phyloP scores from a whole-genome alignment of 2,329 filamentous ascomycete genomes.

The Verticillium albo-atrum region DNA sequence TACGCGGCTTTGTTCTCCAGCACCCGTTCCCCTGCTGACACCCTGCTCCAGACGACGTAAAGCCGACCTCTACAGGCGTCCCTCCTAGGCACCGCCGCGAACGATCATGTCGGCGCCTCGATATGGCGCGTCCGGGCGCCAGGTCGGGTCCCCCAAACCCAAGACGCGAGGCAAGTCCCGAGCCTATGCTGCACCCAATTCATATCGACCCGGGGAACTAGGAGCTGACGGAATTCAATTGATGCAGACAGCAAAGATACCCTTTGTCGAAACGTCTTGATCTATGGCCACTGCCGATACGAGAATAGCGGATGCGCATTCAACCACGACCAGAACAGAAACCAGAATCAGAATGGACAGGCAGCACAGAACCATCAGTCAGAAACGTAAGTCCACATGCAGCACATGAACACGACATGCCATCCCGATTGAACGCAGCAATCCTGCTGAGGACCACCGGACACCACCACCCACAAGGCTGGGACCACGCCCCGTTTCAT shows the following conservation, averaged over 20 bases:
- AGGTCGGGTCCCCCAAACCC: slow-evolving; percentile 52
- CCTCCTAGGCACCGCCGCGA: slow-evolving; percentile 15
- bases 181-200: neutral
- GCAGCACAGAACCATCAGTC: slow-evolving; percentile 26
- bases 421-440: neutral
- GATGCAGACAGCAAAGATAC: slow-evolving; percentile 76
- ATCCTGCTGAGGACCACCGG: neutral
- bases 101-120: slow-evolving; percentile 42
- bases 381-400: slow-evolving; percentile 42
- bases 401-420: neutral
- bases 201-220: neutral
- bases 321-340: slow-evolving; percentile 75
- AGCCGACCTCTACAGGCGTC: slow-evolving; percentile 30
- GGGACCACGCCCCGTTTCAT: no score
- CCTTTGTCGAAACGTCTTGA: slow-evolving; percentile 85
- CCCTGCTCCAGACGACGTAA: slow-evolving; percentile 36
- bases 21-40: slow-evolving; percentile 7
- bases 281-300: slow-evolving; percentile 90
- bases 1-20: neutral
- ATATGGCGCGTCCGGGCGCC: slow-evolving; percentile 40
- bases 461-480: no score
- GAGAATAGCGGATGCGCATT: slow-evolving; percentile 89
- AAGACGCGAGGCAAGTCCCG: slow-evolving; percentile 48
- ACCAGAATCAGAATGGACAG: slow-evolving; percentile 17
- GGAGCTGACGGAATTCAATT: slow-evolving; percentile 10